phyloP scores from a whole-genome alignment of 2,329 filamentous ascomycete genomes.

The Fusarium albosuccineum region DNA sequence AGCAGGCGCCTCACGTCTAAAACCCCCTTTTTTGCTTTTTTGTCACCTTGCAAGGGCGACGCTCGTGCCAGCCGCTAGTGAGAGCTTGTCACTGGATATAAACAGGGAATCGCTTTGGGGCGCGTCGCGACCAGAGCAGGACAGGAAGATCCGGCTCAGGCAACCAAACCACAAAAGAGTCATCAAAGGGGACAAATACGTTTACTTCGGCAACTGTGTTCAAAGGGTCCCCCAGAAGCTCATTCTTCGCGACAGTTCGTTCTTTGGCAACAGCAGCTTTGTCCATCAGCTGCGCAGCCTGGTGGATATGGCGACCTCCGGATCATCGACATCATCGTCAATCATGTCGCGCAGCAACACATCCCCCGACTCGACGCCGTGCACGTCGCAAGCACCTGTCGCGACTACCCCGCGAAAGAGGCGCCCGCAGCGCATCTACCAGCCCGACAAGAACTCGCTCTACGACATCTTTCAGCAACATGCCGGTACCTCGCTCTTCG shows the following conservation, averaged over 20 bases:
- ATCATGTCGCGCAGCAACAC: slow-evolving; percentile 26
- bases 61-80: slow-evolving; percentile 46
- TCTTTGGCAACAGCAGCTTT: slow-evolving; percentile 47
- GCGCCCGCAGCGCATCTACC: slow-evolving; percentile 50
- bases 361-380: slow-evolving; percentile 41
- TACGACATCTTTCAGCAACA: slow-evolving; percentile 66
- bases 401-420: slow-evolving; percentile 38
- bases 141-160: slow-evolving; percentile 34
- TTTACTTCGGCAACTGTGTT: slow-evolving; percentile 12
- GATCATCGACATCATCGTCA: slow-evolving; percentile 21
- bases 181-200: slow-evolving; percentile 19
- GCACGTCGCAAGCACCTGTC: slow-evolving; percentile 43
- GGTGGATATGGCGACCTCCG: slow-evolving; percentile 46
- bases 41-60: slow-evolving; percentile 41
- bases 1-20: slow-evolving; percentile 15
- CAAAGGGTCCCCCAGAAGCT: slow-evolving; percentile 20
- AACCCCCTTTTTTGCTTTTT: slow-evolving; percentile 35
- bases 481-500: slow-evolving; percentile 61
- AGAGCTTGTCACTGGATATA: slow-evolving; percentile 43
- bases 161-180: slow-evolving; percentile 36
- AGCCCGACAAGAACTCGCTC: slow-evolving; percentile 63
- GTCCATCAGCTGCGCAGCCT: slow-evolving; percentile 48
- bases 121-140: slow-evolving; percentile 38
- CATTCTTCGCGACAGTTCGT: slow-evolving; percentile 30
- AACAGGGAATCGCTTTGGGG: slow-evolving; percentile 42